Evolutionary conservation across 163 green algal species (phyloP).

Genomic region (Volvox carteri): DNA sequence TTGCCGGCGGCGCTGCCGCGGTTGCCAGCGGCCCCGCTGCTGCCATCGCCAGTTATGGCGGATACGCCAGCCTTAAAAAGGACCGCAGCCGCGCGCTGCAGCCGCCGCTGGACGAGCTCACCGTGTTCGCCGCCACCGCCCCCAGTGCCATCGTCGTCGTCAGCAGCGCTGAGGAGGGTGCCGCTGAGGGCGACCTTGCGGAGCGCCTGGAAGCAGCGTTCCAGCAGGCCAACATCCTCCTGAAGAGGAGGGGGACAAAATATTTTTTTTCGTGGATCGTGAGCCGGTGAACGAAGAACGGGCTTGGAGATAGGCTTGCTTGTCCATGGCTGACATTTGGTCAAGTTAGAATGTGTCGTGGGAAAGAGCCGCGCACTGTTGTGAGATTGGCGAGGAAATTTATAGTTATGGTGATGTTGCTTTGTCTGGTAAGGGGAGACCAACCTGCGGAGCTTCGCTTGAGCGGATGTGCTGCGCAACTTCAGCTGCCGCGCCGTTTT

Average conservation of each 20-base stretch:
- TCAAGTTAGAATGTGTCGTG: too few species aligned
- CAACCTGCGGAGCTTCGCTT: neutral
- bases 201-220: constrained; percentile 22
- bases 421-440: too few species aligned
- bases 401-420: too few species aligned
- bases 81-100: neutral
- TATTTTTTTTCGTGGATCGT: too few species aligned
- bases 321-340: too few species aligned
- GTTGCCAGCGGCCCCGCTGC: too few species aligned
- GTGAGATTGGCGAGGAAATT: too few species aligned
- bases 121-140: neutral
- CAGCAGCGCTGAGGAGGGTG: too few species aligned
- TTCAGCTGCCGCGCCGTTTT: neutral
- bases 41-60: neutral
- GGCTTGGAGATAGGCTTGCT: too few species aligned
- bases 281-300: neutral
- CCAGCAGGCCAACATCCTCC: neutral
- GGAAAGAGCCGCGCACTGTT: too few species aligned
- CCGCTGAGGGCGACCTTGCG: neutral
- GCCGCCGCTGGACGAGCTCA: neutral
- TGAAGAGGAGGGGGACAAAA: neutral
- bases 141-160: neutral
- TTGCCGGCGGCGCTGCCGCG: too few species aligned
- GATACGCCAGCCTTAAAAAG: neutral
- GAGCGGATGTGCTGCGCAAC: neutral